Evolutionary conservation across 495 filamentous ascomycete species (phyloP), one percentile per base, ranked within the genome.

Genomic region (Xylaria bambusicola): DNA sequence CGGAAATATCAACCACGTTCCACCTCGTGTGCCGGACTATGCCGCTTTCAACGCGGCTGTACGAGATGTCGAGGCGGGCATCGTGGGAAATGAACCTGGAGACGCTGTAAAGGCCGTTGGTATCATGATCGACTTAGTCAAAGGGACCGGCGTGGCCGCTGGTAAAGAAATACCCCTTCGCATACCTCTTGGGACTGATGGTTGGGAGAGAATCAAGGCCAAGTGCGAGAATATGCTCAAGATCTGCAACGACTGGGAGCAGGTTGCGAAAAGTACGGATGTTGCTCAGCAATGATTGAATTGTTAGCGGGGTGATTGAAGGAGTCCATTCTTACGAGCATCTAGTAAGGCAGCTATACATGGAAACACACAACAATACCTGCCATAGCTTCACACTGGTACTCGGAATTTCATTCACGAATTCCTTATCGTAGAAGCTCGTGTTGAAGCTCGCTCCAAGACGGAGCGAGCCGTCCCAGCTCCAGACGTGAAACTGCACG

Each of bases 101-200:
- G 73, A 80, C 65, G 56, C 76, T 2, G 52, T 21, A 10, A 73
- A 73, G 52, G 70, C 63, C 21, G 70, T 73, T 15, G 27, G 70
- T 44, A 53, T 68, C 7, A 71, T 76, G 38, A 61, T 79, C 18
- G 75, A 80, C 60, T 41, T 78, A 13, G 73, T 79, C 0, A 66
- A 71, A 17, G 70, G 71, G 0, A 70, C 75, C 26, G 71, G 74
- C 42, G 72, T 79, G 12, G 68, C 62, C 20, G 56, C 65, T 0
- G 74, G 68, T 12, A 67, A 71, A 42, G 60, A 58, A 2, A 67
- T 82, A 3, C 79, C 80, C 12, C 60, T 83, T 15, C 62, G 75
- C 8, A 58, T 80, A 36, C 78, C 80, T 6, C 61, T 83, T 5
- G 80, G 81, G 8, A 71, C 60, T 13, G 76, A 77, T 55, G 66